phyloP scores from a whole-genome alignment of 1,284 basidiomycete genomes.

The Rhizoctonia solani region DNA sequence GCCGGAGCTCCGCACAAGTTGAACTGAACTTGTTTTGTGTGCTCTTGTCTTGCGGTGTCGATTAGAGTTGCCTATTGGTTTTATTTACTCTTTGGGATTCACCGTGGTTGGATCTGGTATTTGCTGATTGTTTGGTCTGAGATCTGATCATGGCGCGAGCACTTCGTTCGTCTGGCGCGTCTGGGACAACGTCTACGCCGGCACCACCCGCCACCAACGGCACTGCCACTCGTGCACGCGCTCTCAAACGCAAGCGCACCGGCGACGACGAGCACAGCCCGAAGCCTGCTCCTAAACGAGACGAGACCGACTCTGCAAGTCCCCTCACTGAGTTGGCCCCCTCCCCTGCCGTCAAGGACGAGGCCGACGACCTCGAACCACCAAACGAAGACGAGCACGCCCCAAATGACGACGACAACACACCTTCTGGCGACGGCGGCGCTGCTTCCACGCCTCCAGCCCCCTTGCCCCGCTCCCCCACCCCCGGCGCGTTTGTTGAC shows the following conservation, averaged over 20 bases:
- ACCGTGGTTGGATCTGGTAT: neutral
- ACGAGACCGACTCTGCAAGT: slow-evolving; percentile 19
- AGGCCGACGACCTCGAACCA: neutral
- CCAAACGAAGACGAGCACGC: neutral
- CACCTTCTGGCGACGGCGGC: neutral
- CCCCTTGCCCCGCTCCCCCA: slow-evolving; percentile 1
- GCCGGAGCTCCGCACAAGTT: too few relatives aligned
- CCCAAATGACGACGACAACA: neutral
- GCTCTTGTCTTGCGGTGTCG: neutral
- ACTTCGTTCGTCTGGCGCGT: slow-evolving; percentile 30
- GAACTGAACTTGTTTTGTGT: too few relatives aligned
- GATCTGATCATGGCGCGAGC: slow-evolving; percentile 18
- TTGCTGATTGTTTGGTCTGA: neutral
- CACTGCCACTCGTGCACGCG: neutral
- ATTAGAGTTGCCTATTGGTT: neutral
- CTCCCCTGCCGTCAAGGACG: slow-evolving; percentile 29
- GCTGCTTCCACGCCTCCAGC: neutral
- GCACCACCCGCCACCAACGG: neutral
- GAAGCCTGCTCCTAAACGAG: neutral
- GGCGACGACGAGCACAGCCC: slow-evolving; percentile 18
- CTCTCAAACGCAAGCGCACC: slow-evolving; percentile 27
- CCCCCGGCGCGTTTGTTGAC: slow-evolving; percentile 39
- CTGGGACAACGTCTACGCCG: neutral
- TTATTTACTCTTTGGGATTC: too few relatives aligned
- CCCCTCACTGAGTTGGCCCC: slow-evolving; percentile 28